phyloP scores from a whole-genome alignment of 805 yeast species.

The Monosporozyma servazzii region DNA sequence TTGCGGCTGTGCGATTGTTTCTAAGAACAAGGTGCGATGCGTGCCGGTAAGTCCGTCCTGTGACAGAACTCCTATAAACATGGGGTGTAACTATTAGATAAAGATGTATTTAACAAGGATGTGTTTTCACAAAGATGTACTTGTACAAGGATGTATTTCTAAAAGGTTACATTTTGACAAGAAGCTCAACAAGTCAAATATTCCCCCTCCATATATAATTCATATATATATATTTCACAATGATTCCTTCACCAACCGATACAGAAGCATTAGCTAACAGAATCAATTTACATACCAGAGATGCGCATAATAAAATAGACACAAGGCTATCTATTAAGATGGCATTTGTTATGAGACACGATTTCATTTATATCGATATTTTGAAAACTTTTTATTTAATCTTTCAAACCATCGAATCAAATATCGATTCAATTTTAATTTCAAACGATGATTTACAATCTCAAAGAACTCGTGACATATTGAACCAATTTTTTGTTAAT shows the following conservation, averaged over 20 bases:
- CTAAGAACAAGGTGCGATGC: neutral
- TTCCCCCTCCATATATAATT: too few species aligned
- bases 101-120: too few species aligned
- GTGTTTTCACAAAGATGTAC: neutral
- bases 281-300: conserved; percentile 60
- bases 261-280: conserved; percentile 78
- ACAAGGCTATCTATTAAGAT: conserved; percentile 59
- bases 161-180: too few species aligned
- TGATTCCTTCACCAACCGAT: conserved; percentile 67
- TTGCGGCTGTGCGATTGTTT: too few species aligned
- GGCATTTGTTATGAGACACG: conserved; percentile 68
- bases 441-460: conserved; percentile 45
- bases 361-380: conserved; percentile 72
- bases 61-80: neutral
- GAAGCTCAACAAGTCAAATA: neutral
- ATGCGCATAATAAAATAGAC: conserved; percentile 59
- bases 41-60: neutral
- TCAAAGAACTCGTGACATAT: conserved; percentile 35
- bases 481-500: conserved; percentile 58
- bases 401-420: conserved; percentile 53
- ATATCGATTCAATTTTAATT: conserved; percentile 19
- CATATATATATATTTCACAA: neutral
- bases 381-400: conserved; percentile 64
- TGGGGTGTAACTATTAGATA: neutral
- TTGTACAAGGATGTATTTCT: too few species aligned